Evolutionary conservation across 169 alveolate species (phyloP).

Genomic region (Plasmodium billcollinsi): DNA sequence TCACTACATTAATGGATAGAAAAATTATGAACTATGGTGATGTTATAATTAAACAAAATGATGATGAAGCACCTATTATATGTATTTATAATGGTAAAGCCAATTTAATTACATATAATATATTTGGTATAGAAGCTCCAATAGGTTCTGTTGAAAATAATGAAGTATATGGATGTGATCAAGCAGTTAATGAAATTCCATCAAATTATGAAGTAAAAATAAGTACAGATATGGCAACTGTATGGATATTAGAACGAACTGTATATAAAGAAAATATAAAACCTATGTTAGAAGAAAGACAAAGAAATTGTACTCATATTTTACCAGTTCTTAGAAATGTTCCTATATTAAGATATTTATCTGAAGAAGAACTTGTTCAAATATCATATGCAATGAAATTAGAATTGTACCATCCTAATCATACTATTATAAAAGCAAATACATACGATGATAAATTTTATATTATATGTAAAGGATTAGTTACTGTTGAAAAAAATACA

Average conservation of each 20-base stretch:
- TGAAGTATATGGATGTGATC: constrained; percentile 61
- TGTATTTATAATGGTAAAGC: constrained; percentile 63
- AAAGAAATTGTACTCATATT: constrained; percentile 59
- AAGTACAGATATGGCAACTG: constrained; percentile 36
- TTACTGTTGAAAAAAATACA: constrained; percentile 68
- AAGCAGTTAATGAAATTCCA: constrained; percentile 34
- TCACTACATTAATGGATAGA: constrained; percentile 74
- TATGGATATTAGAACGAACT: constrained; percentile 49
- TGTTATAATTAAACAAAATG: constrained; percentile 34
- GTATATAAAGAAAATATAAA: constrained; percentile 39
- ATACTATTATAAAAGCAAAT: constrained; percentile 65
- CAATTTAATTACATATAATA: constrained; percentile 38
- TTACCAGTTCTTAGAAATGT: constrained; percentile 48
- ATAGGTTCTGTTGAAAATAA: constrained; percentile 38
- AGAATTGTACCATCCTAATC: constrained; percentile 62
- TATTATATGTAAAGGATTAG: constrained; percentile 73
- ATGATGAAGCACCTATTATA: constrained; percentile 36
- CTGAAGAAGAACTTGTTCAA: constrained; percentile 51
- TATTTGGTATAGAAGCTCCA: constrained; percentile 67
- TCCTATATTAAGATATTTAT: constrained; percentile 65
- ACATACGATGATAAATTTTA: constrained; percentile 70
- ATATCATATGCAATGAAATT: constrained; percentile 73
- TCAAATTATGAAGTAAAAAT: constrained; percentile 74
- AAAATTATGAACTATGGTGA: constrained; percentile 17
- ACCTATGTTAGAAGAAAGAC: constrained; percentile 73